Conservation (phyloP, 2,329 filamentous ascomycete genomes). For the Talaromyces piceae region DNA sequence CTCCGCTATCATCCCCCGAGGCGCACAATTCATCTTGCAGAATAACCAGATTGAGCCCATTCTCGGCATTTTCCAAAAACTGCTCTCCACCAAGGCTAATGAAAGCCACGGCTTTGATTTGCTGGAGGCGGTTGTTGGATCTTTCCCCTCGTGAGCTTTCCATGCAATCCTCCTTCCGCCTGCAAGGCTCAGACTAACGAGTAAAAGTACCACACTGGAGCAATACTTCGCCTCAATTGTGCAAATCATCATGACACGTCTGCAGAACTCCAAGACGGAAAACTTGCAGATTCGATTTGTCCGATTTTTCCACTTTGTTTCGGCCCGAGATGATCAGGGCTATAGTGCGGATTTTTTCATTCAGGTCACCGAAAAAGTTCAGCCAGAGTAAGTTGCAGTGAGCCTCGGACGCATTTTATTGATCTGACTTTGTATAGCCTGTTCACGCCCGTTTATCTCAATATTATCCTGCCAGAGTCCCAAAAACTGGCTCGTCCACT, state of each 20-base stretch:
- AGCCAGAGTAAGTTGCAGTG: constrained; percentile 49
- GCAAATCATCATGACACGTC: constrained; percentile 67
- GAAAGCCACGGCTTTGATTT: constrained; percentile 86
- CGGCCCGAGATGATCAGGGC: constrained; percentile 69
- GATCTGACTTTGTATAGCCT: constrained; percentile 38
- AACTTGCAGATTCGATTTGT: constrained; percentile 80
- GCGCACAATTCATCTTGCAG: constrained; percentile 62
- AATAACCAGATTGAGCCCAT: constrained; percentile 80
- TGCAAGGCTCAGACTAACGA: constrained; percentile 2
- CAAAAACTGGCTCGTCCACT: constrained; percentile 79
- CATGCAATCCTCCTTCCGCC: not conserved
- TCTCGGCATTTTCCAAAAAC: constrained; percentile 91
- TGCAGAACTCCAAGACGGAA: constrained; percentile 69
- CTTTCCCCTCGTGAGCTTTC: constrained; percentile 61
- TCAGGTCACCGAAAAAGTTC: constrained; percentile 70
- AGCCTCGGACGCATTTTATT: not conserved
- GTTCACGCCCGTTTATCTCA: constrained; percentile 79
- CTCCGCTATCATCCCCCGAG: constrained; percentile 73
- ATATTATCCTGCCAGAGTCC: constrained; percentile 79
- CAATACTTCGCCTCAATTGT: constrained; percentile 74
- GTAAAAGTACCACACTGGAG: constrained; percentile 54
- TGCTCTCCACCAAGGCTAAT: constrained; percentile 73
- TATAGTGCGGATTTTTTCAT: constrained; percentile 91
- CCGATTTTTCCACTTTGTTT: constrained; percentile 89
- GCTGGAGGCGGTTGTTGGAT: constrained; percentile 68